These are phyloP conservation scores for Trametes sp. DNA, from an alignment of 1,284 basidiomycete species.

Conservation along the genomic window DNA sequence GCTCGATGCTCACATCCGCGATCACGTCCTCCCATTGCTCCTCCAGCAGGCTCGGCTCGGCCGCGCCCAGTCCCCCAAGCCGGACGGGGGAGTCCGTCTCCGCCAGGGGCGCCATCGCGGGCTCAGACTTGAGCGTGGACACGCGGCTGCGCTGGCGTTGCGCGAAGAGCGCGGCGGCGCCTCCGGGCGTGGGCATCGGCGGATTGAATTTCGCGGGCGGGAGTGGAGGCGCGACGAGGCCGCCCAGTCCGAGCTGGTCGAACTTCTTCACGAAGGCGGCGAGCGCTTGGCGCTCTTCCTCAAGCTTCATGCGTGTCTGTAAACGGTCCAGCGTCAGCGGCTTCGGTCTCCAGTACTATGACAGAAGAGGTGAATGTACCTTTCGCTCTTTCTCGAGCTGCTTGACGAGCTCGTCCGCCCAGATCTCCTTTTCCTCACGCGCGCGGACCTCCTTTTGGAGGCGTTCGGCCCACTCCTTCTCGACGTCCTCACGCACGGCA, in stretches of 20 bases:
- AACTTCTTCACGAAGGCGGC: constrained; percentile 81
- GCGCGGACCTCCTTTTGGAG: constrained; percentile 66
- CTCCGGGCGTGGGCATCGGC: constrained; percentile 56
- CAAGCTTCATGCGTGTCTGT: constrained; percentile 63
- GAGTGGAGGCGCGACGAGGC: constrained; percentile 48
- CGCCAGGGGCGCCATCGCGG: constrained; percentile 35
- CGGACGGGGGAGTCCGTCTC: constrained; percentile 59
- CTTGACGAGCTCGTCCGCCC: constrained; percentile 74
- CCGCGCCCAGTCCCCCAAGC: constrained; percentile 42
- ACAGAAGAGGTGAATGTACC: constrained; percentile 47
- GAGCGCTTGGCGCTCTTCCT: constrained; percentile 77
- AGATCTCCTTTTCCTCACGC: constrained; percentile 71
- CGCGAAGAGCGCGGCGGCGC: constrained; percentile 57
- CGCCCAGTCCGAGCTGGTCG: constrained; percentile 64
- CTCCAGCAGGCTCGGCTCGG: constrained; percentile 65
- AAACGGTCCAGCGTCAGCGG: not conserved
- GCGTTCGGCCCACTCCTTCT: constrained; percentile 75
- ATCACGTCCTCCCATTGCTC: constrained; percentile 56
- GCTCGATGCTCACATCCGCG: constrained; percentile 63
- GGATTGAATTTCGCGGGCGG: constrained; percentile 50
- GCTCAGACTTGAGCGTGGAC: constrained; percentile 37
- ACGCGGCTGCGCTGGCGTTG: constrained; percentile 50
- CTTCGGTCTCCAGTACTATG: not conserved
- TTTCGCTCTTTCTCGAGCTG: constrained; percentile 80
- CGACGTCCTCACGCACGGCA: constrained; percentile 81